Conservation (phyloP, 2,329 filamentous ascomycete genomes). For the Pyrenophora teres region DNA sequence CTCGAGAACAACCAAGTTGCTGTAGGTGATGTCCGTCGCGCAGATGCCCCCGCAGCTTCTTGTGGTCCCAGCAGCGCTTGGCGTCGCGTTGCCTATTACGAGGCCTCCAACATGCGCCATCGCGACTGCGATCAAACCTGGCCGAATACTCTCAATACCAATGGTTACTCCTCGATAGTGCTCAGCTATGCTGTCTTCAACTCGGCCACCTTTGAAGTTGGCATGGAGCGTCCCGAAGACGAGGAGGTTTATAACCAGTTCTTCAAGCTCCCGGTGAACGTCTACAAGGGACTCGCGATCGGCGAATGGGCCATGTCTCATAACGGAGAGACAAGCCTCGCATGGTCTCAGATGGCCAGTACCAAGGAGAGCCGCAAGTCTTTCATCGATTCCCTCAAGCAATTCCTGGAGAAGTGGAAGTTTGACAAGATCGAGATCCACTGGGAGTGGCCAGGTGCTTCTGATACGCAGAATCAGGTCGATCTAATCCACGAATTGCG, state of each 20-base stretch:
- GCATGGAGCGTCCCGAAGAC: slow-evolving; percentile 19
- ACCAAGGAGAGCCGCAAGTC: slow-evolving; percentile 30
- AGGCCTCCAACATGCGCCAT: slow-evolving; percentile 27
- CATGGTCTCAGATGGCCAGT: slow-evolving; percentile 44
- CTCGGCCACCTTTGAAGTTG: slow-evolving; percentile 37
- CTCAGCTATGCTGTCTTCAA: slow-evolving; percentile 52
- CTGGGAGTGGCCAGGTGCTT: slow-evolving; percentile 48
- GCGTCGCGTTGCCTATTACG: slow-evolving; percentile 24
- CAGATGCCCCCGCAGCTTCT: not conserved
- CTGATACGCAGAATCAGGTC: slow-evolving; percentile 40
- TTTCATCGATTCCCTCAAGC: slow-evolving; percentile 48
- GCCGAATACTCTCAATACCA: slow-evolving; percentile 28
- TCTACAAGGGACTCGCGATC: slow-evolving; percentile 34
- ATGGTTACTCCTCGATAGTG: slow-evolving; percentile 32
- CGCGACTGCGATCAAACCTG: slow-evolving; percentile 27
- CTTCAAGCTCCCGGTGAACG: slow-evolving; percentile 14
- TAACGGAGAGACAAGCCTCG: slow-evolving; percentile 41
- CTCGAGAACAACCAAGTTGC: no score
- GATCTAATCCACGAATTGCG: slow-evolving; percentile 30
- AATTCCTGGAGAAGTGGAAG: slow-evolving; percentile 50
- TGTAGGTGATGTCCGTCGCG: no score
- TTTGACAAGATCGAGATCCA: slow-evolving; percentile 55
- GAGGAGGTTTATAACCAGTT: slow-evolving; percentile 27
- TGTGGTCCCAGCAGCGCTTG: not conserved
- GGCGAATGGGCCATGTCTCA: slow-evolving; percentile 49